phyloP scores from a whole-genome alignment of 306 rosid genomes.

The Rosa chinensis region DNA sequence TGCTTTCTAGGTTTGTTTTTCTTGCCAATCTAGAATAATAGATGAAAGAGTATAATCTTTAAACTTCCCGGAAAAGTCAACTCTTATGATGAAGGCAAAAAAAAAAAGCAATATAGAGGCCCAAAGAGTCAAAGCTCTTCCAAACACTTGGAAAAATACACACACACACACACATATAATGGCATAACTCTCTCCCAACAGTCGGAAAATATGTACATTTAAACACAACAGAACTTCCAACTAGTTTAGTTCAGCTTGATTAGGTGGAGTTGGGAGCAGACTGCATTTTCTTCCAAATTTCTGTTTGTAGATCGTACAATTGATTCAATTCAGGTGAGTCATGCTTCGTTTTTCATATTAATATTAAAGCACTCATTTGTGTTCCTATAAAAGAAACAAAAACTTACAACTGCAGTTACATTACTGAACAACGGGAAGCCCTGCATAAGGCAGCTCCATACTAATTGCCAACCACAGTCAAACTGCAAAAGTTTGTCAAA shows the following conservation, averaged over 20 bases:
- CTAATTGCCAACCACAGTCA: conserved; percentile 63
- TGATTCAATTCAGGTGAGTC: neutral
- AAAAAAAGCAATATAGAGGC: too few relatives aligned
- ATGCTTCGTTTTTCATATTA: neutral
- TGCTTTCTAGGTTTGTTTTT: too few relatives aligned
- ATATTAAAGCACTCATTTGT: neutral
- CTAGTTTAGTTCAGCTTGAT: neutral
- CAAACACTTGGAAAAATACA: too few relatives aligned
- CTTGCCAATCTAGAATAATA: too few relatives aligned
- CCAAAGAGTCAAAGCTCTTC: too few relatives aligned
- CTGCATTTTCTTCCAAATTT: neutral
- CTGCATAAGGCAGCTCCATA: conserved; percentile 77
- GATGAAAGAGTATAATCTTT: too few relatives aligned
- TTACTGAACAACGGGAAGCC: conserved; percentile 79
- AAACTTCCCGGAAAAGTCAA: too few relatives aligned
- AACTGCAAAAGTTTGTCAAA: conserved; percentile 50
- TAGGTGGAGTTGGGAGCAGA: neutral
- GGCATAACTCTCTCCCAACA: neutral
- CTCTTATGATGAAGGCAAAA: too few relatives aligned
- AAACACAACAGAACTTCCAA: neutral
- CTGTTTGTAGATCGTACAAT: neutral
- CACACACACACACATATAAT: too few relatives aligned
- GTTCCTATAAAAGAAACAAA: neutral
- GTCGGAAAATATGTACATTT: neutral
- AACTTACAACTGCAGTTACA: conserved; percentile 68